A percentile compares a stretch with the other conserved stretches of the same genome.
phyloP scores from a whole-genome alignment of 73 alveolate species.

The Diophrys appendiculata region DNA sequence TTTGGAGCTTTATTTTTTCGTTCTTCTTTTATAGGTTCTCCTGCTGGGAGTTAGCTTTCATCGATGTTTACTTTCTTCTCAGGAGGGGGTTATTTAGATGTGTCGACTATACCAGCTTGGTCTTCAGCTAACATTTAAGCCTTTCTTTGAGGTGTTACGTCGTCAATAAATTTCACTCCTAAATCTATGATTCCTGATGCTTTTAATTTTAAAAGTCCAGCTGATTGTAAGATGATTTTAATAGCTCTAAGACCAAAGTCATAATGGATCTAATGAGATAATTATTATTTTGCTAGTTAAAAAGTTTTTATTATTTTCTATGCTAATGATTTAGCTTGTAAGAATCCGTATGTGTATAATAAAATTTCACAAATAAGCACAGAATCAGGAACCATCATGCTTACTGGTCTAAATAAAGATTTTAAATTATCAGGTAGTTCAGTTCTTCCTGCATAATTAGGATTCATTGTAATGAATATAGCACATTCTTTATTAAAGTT shows the following conservation, averaged over 20 bases:
- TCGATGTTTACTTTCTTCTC: not conserved
- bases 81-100: too few species aligned
- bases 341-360: constrained; percentile 84
- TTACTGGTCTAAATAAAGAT: constrained; percentile 85
- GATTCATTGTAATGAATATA: constrained; percentile 89
- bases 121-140: not conserved
- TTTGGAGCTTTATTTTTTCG: not conserved
- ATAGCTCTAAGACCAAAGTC: constrained; percentile 90
- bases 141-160: constrained; percentile 1
- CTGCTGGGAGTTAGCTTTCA: not conserved
- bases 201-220: constrained; percentile 58
- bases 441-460: constrained; percentile 83
- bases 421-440: constrained; percentile 89
- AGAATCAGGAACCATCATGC: constrained; percentile 86
- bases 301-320: constrained; percentile 75
- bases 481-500: constrained; percentile 58
- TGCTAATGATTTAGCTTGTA: constrained; percentile 80
- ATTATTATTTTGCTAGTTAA: constrained; percentile 73
- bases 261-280: constrained; percentile 79
- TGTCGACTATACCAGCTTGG: not conserved
- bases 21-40: not conserved
- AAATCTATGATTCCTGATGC: constrained; percentile 79
- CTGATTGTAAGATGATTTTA: constrained; percentile 67
- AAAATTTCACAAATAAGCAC: constrained; percentile 73
- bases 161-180: constrained; percentile 53